phyloP scores from a whole-genome alignment of 139 green algal species.

The Chlorella sorokiniana region DNA sequence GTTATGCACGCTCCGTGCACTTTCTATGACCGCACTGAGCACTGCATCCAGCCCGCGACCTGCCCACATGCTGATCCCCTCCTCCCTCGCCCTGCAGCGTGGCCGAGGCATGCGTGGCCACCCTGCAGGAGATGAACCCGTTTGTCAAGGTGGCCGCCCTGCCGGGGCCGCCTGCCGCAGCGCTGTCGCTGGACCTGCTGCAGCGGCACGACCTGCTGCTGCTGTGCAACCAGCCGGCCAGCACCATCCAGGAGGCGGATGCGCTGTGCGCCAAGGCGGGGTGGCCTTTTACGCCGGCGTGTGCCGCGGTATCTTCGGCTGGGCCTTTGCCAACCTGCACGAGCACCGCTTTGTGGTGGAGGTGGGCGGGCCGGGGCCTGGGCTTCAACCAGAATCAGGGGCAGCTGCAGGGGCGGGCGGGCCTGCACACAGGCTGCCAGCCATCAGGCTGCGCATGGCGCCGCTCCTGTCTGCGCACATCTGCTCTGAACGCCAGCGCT shows the following conservation, averaged over 20 bases:
- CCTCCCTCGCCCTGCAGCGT: slow-evolving; percentile 43
- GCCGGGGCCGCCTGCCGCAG: slow-evolving; percentile 18
- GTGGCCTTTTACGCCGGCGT: slow-evolving; percentile 66
- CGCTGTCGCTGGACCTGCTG: slow-evolving; percentile 6
- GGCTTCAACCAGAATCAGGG: too few relatives aligned
- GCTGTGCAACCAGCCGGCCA: slow-evolving; percentile 39
- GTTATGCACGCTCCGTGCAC: too few relatives aligned
- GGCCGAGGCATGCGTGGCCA: slow-evolving; percentile 59
- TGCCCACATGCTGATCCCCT: background rate
- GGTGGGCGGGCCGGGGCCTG: too few relatives aligned
- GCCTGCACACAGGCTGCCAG: too few relatives aligned
- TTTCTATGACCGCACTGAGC: background rate
- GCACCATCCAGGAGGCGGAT: slow-evolving; percentile 42
- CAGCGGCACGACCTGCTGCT: slow-evolving; percentile 59
- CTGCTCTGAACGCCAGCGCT: too few relatives aligned
- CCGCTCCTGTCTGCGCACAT: too few relatives aligned
- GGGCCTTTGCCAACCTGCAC: slow-evolving; percentile 76
- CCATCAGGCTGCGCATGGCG: too few relatives aligned
- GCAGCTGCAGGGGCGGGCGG: too few relatives aligned
- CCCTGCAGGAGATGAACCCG: slow-evolving; percentile 90
- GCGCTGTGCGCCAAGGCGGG: slow-evolving; percentile 34
- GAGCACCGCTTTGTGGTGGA: slow-evolving; percentile 60
- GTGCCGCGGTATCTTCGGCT: slow-evolving; percentile 56
- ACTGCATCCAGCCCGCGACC: background rate
- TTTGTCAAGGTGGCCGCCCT: slow-evolving; percentile 67